Evolutionary conservation across 495 filamentous ascomycete species (phyloP), one percentile per base, ranked within the genome.

Genomic region (Articulospora tetracladia): DNA sequence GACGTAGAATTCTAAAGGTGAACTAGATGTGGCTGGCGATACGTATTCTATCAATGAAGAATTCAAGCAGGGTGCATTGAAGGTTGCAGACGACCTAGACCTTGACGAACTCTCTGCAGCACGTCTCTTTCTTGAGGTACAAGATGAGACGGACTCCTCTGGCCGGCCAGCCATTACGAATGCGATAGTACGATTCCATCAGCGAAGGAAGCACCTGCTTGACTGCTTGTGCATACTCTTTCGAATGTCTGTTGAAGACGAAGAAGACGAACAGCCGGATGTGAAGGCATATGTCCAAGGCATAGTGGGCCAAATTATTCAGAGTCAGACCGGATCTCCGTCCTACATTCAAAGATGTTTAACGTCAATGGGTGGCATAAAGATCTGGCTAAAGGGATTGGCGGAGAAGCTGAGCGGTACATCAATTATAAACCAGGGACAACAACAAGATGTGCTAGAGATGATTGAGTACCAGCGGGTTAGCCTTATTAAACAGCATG

Each of bases 91-190:
- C 74, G 86, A 86, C 24, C 78, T 97, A 55, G 83, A 96, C 64
- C 78, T 99, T 26, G 93, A 99, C 73, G 94, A 99, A 72, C 64
- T 96, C 51, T 77, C 92, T 68, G 87, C 95, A 22, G 90, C 92
- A 7, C 71, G 78, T 49, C 74, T 96, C 24, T 83, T 93, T 58
- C 70, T 95, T 19, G 79, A 80, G 39, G 83, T 88, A 7, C 82
- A 89, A 67, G 77, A 83, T 50, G 84, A 90, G 62, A 76, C 83
- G 11, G 77, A 83, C 49, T 64, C 77, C 17, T 76, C 91, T 25
- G 89, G 90, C 58, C 81, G 91, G 27, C 74, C 90, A 23, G 77
- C 85, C 62, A 74, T 88, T 41, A 84, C 88, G 61, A 83, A 85
- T 54, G 89, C 89, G 60, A 79, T 96, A 55, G 86, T 98, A 67